A percentile compares a stretch with the other conserved stretches of the same genome.
These are phyloP conservation scores for Balamuthia mandrillaris DNA, from an alignment of 208 protist genomes.

Conservation along the genomic window DNA sequence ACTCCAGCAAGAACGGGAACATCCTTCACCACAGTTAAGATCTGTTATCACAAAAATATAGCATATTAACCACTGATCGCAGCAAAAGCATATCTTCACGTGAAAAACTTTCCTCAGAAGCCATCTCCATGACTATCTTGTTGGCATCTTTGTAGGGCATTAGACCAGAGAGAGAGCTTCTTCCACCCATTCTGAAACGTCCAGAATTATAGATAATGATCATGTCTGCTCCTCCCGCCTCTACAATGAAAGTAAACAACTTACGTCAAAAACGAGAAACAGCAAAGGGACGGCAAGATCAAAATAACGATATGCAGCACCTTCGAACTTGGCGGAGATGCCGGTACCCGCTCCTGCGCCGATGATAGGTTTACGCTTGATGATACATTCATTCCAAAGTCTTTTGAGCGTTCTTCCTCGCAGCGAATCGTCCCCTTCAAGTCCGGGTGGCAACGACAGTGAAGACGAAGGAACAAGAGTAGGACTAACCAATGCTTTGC, in stretches of 20 bases:
- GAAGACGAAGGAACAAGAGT: too few relatives aligned
- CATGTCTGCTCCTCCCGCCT: neutral
- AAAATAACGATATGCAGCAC: neutral
- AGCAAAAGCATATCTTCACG: too few relatives aligned
- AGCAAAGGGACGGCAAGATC: neutral
- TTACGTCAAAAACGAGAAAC: neutral
- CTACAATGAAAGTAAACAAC: neutral
- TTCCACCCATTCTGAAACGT: constrained; percentile 14
- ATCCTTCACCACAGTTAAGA: constrained; percentile 5
- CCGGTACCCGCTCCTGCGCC: neutral
- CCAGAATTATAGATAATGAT: constrained; percentile 36
- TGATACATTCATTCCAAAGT: neutral
- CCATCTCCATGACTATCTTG: constrained; percentile 27
- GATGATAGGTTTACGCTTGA: neutral
- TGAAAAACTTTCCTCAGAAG: neutral
- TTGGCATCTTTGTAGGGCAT: constrained; percentile 38
- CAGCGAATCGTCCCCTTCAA: neutral
- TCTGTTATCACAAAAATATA: too few relatives aligned
- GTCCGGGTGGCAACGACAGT: too few relatives aligned
- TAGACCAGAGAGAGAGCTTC: constrained; percentile 12
- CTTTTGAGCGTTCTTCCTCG: neutral
- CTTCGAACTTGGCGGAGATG: constrained; percentile 35
- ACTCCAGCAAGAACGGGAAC: constrained; percentile 14
- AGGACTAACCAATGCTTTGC: too few relatives aligned
- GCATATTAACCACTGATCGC: too few relatives aligned